Percentiles rank a stretch among this genome's conserved stretches.
These are phyloP conservation scores for Boeremia exigua DNA, from an alignment of 2,329 filamentous ascomycete genomes.

Conservation along the genomic window DNA sequence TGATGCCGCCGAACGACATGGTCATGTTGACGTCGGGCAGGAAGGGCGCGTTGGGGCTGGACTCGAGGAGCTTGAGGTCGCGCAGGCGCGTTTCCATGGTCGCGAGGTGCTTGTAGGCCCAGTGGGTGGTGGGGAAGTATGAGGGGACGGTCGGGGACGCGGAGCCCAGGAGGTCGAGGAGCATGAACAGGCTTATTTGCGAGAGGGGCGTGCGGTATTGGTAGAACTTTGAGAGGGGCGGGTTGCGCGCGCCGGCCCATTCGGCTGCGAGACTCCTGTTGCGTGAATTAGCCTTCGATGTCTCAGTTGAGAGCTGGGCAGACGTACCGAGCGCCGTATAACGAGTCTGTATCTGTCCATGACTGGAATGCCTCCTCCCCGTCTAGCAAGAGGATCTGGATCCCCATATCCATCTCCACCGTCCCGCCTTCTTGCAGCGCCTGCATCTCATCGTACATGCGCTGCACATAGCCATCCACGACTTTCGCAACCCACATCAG, in stretches of 20 bases:
- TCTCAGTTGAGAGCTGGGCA: background rate
- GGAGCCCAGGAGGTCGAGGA: slow-evolving; percentile 87
- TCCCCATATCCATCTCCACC: slow-evolving; percentile 77
- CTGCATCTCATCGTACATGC: slow-evolving; percentile 80
- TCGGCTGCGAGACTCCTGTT: slow-evolving; percentile 71
- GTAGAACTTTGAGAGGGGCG: slow-evolving; percentile 67
- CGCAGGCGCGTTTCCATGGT: slow-evolving; percentile 76
- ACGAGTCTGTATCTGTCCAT: slow-evolving; percentile 82
- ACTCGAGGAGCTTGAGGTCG: slow-evolving; percentile 67
- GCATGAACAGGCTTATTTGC: slow-evolving; percentile 84
- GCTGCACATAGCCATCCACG: slow-evolving; percentile 78
- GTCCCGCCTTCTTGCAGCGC: slow-evolving; percentile 57
- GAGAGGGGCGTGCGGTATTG: slow-evolving; percentile 74
- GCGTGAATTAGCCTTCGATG: background rate
- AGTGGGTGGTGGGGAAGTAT: slow-evolving; percentile 89
- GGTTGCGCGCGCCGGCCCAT: slow-evolving; percentile 77
- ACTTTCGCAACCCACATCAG: slow-evolving; percentile 83
- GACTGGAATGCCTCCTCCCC: slow-evolving; percentile 88
- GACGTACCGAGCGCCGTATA: slow-evolving; percentile 81
- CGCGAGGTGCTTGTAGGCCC: slow-evolving; percentile 84
- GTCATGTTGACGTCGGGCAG: slow-evolving; percentile 51
- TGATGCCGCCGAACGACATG: slow-evolving; percentile 56
- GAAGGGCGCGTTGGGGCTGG: slow-evolving; percentile 61
- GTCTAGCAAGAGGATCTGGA: slow-evolving; percentile 90
- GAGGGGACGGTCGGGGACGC: slow-evolving; percentile 75